Percentiles rank a stretch among this genome's conserved stretches.
These are phyloP conservation scores for Tulasnella calospora DNA, from an alignment of 768 basidiomycete genomes.

Conservation along the genomic window DNA sequence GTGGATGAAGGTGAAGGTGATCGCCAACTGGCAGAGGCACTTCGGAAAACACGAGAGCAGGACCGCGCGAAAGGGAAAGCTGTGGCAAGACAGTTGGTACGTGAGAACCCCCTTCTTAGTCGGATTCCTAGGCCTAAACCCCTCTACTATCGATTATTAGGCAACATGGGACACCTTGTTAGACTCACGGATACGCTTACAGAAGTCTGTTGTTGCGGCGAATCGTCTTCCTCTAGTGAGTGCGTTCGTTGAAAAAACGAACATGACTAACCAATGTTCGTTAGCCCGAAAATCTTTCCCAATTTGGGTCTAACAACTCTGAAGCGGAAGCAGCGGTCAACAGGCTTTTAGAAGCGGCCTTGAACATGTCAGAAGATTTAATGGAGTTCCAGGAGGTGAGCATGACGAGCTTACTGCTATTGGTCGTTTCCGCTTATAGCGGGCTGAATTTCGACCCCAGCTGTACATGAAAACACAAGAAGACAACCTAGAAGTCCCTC, in stretches of 20 bases:
- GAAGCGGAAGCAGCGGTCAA: constrained; percentile 39
- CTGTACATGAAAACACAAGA: not conserved
- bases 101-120: constrained; percentile 33
- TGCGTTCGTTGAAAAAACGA: constrained; percentile 27
- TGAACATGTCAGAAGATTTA: constrained; percentile 59
- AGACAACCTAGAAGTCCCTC: constrained; percentile 30
- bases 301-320: constrained; percentile 27
- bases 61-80: constrained; percentile 80
- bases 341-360: constrained; percentile 57
- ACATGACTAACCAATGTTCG: constrained; percentile 12
- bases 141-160: not conserved
- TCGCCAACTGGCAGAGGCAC: constrained; percentile 33
- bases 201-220: constrained; percentile 65
- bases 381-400: constrained; percentile 63
- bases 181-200: constrained; percentile 86
- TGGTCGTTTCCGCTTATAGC: not conserved
- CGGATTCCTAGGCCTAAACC: not conserved
- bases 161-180: constrained; percentile 76
- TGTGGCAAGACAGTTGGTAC: constrained; percentile 74
- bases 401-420: constrained; percentile 22
- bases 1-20: constrained; percentile 3
- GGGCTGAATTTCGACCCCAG: not conserved
- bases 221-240: constrained; percentile 64
- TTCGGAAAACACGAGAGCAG: constrained; percentile 58
- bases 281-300: constrained; percentile 38